Evolutionary conservation across 495 filamentous ascomycete genomes (phyloP), one percentile per base, ranked within the genome.

Genomic region (Neurospora discreta): DNA sequence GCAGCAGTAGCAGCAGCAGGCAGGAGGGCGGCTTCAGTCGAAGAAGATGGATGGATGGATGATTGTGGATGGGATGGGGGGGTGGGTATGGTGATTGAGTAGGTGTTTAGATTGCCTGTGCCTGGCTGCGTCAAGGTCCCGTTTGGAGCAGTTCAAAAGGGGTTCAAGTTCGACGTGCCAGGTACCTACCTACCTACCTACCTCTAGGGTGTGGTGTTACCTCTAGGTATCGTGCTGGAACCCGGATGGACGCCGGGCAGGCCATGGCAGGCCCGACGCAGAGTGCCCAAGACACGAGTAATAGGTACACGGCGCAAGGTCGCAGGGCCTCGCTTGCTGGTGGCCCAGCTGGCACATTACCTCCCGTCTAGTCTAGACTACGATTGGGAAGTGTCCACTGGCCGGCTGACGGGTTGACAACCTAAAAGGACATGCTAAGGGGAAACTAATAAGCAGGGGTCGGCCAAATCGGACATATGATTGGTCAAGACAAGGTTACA

Each of bases 71-170:
- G 20, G 52, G 52, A 33, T 33, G 52, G 26, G 26, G 23, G 52
- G 26, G 52, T 65, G 52, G 52, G 52, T 65, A 65, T 65, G 26
- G 52, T 30, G 52, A 60, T 60, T 60, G 52, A 23, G 26, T 65
- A 65, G 52, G 52, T 33, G 52, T 65, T 65, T 65, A 65, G 72
- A 74, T 71, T 75, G 73, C 75, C 75, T 69, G 70, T 77, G 43
- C 71, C 73, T 71, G 71, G 72, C 69, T 71, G 52, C 52, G 33
- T 65, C 52, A 15, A 65, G 26, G 70, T 72, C 60, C 70, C 68
- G 70, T 67, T 69, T 60, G 70, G 71, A 80, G 74, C 76, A 65
- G 52, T 30, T 65, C 52, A 80, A 80, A 80, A 80, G 79, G 79
- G 79, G 79, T 72, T 68, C 69, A 71, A 18, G 52, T 65, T 70